These are phyloP conservation scores for Intubia oerlemansii DNA, from an alignment of 2,329 filamentous ascomycete genomes.

Conservation along the genomic window DNA sequence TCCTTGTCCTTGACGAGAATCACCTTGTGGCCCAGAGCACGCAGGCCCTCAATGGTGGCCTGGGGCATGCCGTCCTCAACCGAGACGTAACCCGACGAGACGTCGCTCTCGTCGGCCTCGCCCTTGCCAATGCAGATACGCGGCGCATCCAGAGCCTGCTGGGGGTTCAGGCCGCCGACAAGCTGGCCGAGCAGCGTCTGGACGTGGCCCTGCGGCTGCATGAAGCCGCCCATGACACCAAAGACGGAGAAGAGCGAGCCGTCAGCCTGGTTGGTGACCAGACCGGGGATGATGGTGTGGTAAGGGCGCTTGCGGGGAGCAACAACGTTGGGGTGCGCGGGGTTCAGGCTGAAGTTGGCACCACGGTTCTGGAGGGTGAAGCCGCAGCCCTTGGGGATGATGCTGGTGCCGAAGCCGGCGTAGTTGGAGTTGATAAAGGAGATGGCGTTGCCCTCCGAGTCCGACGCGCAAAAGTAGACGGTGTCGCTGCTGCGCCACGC, in stretches of 20 bases:
- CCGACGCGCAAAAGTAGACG: conserved; percentile 78
- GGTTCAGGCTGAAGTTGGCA: conserved; percentile 57
- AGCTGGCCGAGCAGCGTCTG: conserved; percentile 84
- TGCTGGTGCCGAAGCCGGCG: conserved; percentile 66
- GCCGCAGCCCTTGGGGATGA: conserved; percentile 68
- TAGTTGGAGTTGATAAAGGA: conserved; percentile 97
- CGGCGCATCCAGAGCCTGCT: conserved; percentile 77
- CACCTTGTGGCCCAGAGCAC: conserved; percentile 50
- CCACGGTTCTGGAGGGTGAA: conserved; percentile 87
- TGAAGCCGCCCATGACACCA: conserved; percentile 95
- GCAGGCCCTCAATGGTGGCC: conserved; percentile 45
- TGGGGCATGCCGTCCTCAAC: conserved; percentile 65
- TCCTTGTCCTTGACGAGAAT: conserved; percentile 41
- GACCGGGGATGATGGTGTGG: conserved; percentile 90
- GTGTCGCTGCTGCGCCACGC: conserved; percentile 78
- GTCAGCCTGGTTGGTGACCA: conserved; percentile 61
- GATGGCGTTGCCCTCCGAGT: conserved; percentile 67
- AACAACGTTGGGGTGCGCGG: conserved; percentile 57
- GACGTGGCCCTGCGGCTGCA: conserved; percentile 93
- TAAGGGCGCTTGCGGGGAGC: conserved; percentile 76
- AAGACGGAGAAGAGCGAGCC: conserved; percentile 65
- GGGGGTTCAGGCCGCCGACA: conserved; percentile 59
- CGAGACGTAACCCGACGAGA: conserved; percentile 43
- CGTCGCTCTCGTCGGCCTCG: conserved; percentile 37
- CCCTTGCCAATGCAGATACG: conserved; percentile 71